Base-by-base conservation (phyloP, 2,329 filamentous ascomycete species). In the Colletotrichum sp. region DNA sequence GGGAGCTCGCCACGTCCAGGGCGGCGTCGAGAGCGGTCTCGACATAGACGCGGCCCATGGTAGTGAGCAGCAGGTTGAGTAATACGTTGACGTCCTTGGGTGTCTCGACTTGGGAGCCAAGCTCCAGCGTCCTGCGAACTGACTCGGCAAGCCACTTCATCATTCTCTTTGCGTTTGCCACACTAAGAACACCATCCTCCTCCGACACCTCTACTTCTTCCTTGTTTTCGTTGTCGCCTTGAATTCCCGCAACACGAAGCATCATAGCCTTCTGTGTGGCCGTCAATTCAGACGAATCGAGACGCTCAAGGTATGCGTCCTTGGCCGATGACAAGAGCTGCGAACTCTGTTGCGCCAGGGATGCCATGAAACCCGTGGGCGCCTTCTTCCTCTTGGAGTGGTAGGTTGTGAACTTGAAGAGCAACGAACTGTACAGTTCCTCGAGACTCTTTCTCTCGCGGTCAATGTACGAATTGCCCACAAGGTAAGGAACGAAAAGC, bases 391-490 rank as follows among this genome's bases (percentile, higher is more conserved):
- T 90, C 75, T 93, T 89, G 1, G 94, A 95, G 84, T 99, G 97
- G 82, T 96, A 98, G n/a, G 97, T 94, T 18, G 95, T 97, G 82
- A 97, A 99, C 80, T 97, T 98, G 91, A 99, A 98, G 6, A 98
- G 90, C 70, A 99, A 87, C 0, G 97, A 98, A 70, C 95, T 96
- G 85, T 98, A 96, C 78, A 96, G 86, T 82, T 96, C 95, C 81
- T 96, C 94, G 65, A 97, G 85, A 74, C 90, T 94, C 83, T 88
- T 92, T 81, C 87, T 91, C 81, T 94, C 93, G 75, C 92, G 89
- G 72, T 94, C 93, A 74, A 94, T 94, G 79, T 94, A 94, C 16
- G 92, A 92, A 79, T 92, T 93, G 16, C 92, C 92, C 66, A 93
- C 89, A 10, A 94, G 88, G 79, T 94, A 94, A 1, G 93, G 93